phyloP scores from a whole-genome alignment of 495 filamentous ascomycete species.

The Hypoxylon fuscum region DNA sequence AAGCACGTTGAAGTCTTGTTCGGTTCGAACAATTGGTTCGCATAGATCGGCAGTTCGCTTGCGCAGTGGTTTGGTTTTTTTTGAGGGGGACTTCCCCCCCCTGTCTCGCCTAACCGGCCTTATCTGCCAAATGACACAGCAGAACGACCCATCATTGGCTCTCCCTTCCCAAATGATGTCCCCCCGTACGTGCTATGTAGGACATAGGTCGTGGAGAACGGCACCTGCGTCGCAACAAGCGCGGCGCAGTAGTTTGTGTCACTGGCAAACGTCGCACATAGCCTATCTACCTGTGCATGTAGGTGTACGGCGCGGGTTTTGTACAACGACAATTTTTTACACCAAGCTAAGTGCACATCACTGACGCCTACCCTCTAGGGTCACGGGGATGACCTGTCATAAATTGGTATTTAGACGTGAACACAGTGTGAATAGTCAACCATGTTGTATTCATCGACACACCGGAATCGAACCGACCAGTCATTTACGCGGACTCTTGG shows the following conservation, averaged over 20 bases:
- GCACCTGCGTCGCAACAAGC: slow-evolving; percentile 32
- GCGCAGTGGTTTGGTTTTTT: not conserved
- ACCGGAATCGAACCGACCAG: slow-evolving; percentile 17
- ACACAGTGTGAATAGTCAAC: slow-evolving; percentile 30
- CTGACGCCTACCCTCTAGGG: slow-evolving; percentile 12
- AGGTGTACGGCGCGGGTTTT: slow-evolving; percentile 11
- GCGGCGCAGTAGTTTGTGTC: slow-evolving; percentile 34
- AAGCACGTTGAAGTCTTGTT: not conserved
- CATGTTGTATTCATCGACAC: not conserved
- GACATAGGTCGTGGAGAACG: slow-evolving; percentile 9
- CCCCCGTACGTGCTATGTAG: not conserved
- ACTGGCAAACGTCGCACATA: slow-evolving; percentile 17
- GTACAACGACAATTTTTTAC: slow-evolving; percentile 23
- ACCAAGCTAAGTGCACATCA: slow-evolving; percentile 4
- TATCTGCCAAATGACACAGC: slow-evolving; percentile 9
- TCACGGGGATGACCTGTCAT: slow-evolving; percentile 28
- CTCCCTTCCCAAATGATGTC: slow-evolving; percentile 9
- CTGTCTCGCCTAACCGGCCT: slow-evolving; percentile 9
- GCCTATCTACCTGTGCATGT: slow-evolving; percentile 13
- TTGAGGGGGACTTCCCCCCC: not conserved
- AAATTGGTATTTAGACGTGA: slow-evolving; percentile 15
- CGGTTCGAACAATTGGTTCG: slow-evolving; percentile 10
- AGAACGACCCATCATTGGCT: slow-evolving; percentile 9
- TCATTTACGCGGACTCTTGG: slow-evolving; percentile 16
- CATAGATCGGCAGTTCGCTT: slow-evolving; percentile 32